Base-by-base conservation (phyloP, 2,329 filamentous ascomycete genomes). In the Sporothrix sp. region DNA sequence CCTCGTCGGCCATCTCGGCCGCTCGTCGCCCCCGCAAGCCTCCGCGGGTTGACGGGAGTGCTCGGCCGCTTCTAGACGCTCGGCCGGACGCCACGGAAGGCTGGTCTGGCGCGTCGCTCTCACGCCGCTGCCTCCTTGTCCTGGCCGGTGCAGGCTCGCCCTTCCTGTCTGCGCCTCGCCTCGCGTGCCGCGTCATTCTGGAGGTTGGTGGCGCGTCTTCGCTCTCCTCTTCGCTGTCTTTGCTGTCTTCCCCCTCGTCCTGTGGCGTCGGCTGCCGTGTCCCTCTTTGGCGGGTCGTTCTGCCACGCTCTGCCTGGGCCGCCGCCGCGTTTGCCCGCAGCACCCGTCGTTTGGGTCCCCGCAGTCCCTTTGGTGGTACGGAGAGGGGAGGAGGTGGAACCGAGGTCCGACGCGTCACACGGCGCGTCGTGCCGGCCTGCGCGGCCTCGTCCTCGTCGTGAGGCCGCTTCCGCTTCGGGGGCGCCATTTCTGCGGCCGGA, bases 331-430 rank as follows among this genome's bases (percentile, higher is more conserved):
- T 54, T 33, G 48, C 40, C 7, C 58, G 58, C 33, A 58, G 58
- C 36, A 57, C 56, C 13, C 60, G 59, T 7, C 60, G 59, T 49
- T 57, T 56, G 59, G 38, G 61, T n/a, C n/a, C n/a, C n/a, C n/a
- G n/a, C 48, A 59, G 58, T 11, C 60, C 59, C 30, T 63, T 59
- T 50, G 60, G 57, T 57, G 59, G 61, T 43, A 63, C 60, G 30
- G 63, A 58, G 38, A 61, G 64, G 46, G 66, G 64, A 53, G 64
- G 58, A 45, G 65, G 63, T 51, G 63, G 57, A 39, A 61, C 62
- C 47, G 66, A 64, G 9, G 62, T 58, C 45, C 62, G 63, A 50
- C 65, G 65, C 58, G 64, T 67, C 47, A 60, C 59, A 56, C 65
- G 62, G 51, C 62, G 63, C 52, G 63, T 57, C 36, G 50, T 52